These are phyloP conservation scores for Neolecta irregularis DNA, from an alignment of 1,139 yeast genomes.

Conservation along the genomic window DNA sequence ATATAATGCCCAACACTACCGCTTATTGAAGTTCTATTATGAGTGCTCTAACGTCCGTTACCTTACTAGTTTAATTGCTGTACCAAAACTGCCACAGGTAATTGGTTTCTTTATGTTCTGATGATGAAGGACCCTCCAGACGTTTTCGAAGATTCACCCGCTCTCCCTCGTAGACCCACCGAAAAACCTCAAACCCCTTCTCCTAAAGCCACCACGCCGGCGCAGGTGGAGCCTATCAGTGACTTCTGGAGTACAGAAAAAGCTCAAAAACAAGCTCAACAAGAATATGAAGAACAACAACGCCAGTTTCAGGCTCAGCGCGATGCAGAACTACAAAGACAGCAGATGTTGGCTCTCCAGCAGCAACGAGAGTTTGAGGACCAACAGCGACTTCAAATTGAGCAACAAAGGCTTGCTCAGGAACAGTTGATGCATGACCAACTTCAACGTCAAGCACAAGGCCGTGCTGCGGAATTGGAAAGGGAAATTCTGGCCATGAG, in stretches of 20 bases:
- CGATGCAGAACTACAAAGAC: conserved; percentile 33
- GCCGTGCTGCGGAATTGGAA: conserved; percentile 67
- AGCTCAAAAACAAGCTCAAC: conserved; percentile 27
- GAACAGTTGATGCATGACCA: conserved; percentile 57
- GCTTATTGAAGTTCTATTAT: conserved; percentile 72
- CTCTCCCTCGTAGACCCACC: conserved; percentile 20
- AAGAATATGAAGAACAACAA: conserved; percentile 28
- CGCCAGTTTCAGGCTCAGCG: conserved; percentile 31
- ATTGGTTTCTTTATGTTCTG: conserved; percentile 15
- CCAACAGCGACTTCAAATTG: conserved; percentile 47
- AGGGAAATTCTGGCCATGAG: conserved; percentile 61
- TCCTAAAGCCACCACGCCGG: conserved; percentile 1
- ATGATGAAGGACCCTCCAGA: conserved; percentile 46
- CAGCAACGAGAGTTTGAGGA: conserved; percentile 62
- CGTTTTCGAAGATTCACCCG: conserved; percentile 33
- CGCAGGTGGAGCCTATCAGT: conserved; percentile 18
- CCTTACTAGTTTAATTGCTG: conserved; percentile 66
- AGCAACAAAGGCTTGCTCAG: conserved; percentile 63
- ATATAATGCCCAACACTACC: conserved; percentile 63
- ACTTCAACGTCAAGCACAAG: conserved; percentile 60
- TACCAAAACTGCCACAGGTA: conserved; percentile 53
- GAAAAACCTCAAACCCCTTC: conserved; percentile 16
- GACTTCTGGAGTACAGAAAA: conserved; percentile 37
- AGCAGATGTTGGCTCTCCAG: conserved; percentile 33
- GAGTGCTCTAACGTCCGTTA: conserved; percentile 79